Conservation (phyloP, 331 rosid genomes). For the Quercus phellos region DNA sequence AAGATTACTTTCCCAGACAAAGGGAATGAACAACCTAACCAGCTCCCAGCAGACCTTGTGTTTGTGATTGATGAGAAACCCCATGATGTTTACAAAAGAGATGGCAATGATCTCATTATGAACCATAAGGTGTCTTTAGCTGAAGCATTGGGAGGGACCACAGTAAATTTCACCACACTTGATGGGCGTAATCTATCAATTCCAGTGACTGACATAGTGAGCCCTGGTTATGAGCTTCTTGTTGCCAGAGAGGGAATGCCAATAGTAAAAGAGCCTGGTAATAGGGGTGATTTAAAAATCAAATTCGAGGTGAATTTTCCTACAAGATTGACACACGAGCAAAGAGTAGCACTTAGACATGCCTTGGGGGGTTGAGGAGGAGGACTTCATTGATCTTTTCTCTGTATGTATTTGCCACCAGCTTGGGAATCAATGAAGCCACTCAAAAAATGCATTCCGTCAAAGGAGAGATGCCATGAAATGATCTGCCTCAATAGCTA, state of each 20-base stretch:
- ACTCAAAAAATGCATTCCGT: not conserved
- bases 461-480: not conserved
- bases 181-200: slow-evolving; percentile 48
- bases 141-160: slow-evolving; percentile 89
- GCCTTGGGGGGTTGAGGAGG: slow-evolving; percentile 52
- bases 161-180: slow-evolving; percentile 48
- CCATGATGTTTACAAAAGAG: slow-evolving; percentile 66
- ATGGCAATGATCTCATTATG: slow-evolving; percentile 71
- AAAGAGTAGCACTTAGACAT: slow-evolving; percentile 64
- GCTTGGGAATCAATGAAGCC: slow-evolving; percentile 11
- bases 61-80: slow-evolving; percentile 94
- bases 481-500: not conserved
- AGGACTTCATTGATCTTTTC: not conserved
- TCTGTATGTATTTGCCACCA: not conserved
- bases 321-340: slow-evolving; percentile 57
- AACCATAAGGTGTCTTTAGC: slow-evolving; percentile 63
- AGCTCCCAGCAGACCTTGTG: slow-evolving; percentile 76
- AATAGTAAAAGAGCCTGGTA: slow-evolving; percentile 62
- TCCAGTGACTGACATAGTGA: slow-evolving; percentile 65
- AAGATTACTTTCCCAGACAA: slow-evolving; percentile 90
- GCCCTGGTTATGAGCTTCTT: slow-evolving; percentile 71
- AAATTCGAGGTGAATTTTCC: slow-evolving; percentile 82
- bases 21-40: slow-evolving; percentile 79
- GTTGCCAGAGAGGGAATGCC: slow-evolving; percentile 91
- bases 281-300: slow-evolving; percentile 76